Evolutionary conservation across 441 rosid genomes (phyloP).

Genomic region (Biscutella auriculata): DNA sequence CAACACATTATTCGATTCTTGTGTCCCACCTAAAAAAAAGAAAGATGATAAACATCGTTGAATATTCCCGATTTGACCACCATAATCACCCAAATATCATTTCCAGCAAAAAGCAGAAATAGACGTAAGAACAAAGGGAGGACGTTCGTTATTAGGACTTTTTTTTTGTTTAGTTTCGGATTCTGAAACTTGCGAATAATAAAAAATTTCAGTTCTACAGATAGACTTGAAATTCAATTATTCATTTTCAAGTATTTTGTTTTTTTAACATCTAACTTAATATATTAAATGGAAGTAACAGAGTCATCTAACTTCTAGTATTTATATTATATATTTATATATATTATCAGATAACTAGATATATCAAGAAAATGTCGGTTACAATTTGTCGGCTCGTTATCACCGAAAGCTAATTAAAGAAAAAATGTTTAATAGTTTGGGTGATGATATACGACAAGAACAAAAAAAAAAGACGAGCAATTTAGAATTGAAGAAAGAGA

Average conservation of each 20-base stretch:
- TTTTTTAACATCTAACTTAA: too few relatives aligned
- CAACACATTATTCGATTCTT: background rate
- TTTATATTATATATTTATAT: too few relatives aligned
- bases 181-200: background rate
- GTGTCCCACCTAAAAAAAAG: constrained; percentile 13
- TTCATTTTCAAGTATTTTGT: too few relatives aligned
- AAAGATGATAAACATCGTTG: background rate
- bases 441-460: background rate
- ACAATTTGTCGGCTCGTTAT: background rate
- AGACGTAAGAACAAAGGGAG: background rate
- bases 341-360: background rate
- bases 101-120: background rate
- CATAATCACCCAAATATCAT: background rate
- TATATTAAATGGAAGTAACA: too few relatives aligned
- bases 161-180: background rate
- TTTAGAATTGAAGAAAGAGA: background rate
- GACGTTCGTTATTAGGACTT: background rate
- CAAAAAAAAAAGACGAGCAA: constrained; percentile 5
- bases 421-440: background rate
- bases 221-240: background rate
- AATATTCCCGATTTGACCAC: constrained; percentile 7
- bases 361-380: constrained; percentile 4
- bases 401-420: background rate
- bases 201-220: background rate
- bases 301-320: background rate